Evolutionary conservation across 2,329 filamentous ascomycete species (phyloP).

Genomic region (Cordyceps tenuipes): DNA sequence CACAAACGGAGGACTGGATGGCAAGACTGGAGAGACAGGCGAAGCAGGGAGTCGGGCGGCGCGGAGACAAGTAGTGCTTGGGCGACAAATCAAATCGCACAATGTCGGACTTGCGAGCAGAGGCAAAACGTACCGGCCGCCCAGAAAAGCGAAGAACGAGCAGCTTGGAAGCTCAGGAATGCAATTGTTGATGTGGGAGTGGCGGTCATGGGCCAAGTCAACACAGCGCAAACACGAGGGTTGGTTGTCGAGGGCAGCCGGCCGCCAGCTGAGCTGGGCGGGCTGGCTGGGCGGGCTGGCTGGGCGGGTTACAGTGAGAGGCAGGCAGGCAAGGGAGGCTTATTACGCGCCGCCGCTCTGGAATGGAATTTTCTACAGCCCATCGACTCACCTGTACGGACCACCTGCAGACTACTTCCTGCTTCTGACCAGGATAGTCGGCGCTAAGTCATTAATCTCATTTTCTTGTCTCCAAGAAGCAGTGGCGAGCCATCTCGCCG

Average conservation of each 20-base stretch:
- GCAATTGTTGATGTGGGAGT: slow-evolving; percentile 14
- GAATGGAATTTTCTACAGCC: slow-evolving; percentile 9
- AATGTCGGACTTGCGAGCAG: not conserved
- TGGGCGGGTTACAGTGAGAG: not conserved
- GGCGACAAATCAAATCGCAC: not conserved
- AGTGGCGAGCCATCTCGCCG: slow-evolving; percentile 16
- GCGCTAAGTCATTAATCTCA: not conserved
- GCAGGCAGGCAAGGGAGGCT: slow-evolving; percentile 2
- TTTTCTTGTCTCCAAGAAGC: slow-evolving; percentile 7
- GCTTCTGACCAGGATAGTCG: not conserved
- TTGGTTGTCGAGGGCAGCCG: not conserved
- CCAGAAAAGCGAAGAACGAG: slow-evolving; percentile 12
- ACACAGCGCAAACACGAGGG: slow-evolving; percentile 11
- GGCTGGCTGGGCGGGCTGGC: not conserved
- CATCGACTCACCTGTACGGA: not conserved
- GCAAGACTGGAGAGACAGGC: slow-evolving; percentile 3
- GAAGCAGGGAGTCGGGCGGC: not conserved
- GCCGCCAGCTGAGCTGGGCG: not conserved
- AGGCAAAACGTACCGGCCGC: slow-evolving; percentile 12
- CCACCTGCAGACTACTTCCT: no score
- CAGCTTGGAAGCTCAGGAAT: slow-evolving; percentile 13
- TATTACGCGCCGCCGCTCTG: not conserved
- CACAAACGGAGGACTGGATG: slow-evolving; percentile 5
- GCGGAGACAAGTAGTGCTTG: not conserved
- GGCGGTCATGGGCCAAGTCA: slow-evolving; percentile 11